Base-by-base conservation (phyloP, 176 grass and related monocot species). In the Chrysopogon serrulatus region DNA sequence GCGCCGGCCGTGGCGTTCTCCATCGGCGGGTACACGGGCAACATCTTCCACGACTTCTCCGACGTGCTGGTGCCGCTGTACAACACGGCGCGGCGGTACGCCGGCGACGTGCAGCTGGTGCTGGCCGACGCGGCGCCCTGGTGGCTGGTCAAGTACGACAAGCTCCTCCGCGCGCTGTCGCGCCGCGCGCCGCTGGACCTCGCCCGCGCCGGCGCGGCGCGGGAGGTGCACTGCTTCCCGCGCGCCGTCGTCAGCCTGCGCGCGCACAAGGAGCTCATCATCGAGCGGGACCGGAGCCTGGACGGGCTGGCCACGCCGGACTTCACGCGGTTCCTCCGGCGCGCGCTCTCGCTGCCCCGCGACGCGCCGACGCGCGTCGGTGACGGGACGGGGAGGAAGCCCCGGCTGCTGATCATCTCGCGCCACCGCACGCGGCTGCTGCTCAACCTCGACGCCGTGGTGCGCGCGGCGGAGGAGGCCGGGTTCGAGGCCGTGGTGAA, bases 1-100 rank as follows among this genome's bases (percentile, higher is more conserved):
- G 32, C 81, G 9, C 85, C 96, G 0, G 96, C 87, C 4, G 70
- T 99, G 10, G 74, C 88, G 28, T 99, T 99, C 83, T 92, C 96
- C 1, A 87, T 90, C 37, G 88, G 91, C 79, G 96, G 96, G 24
- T 96, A 99, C 91, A 92, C 96, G 3, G 96, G 96, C 31, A 96
- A 99, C 84, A 90, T 99, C 71, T 99, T 99, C 88, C 96, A 99
- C 86, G 96, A 99, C 92, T 99, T 99, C 89, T 91, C 91, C 42
- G 93, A 99, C 84, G 91, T 99, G 60, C 70, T 99, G 0, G 85
- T 99, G 11, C 96, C 96, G 18, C 86, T 99, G 5, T 99, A 83
- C 91, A 86, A 90, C 59, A 91, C 91, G 6, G 85, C 51, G 43
- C 77, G 33, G 16, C 87, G 86, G 2, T 88, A 92, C 62, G 0